Percentiles rank a stretch among this genome's conserved stretches.
These are phyloP conservation scores for Phyllostachys edulis DNA, from an alignment of 176 grass and related monocot genomes.

Conservation along the genomic window DNA sequence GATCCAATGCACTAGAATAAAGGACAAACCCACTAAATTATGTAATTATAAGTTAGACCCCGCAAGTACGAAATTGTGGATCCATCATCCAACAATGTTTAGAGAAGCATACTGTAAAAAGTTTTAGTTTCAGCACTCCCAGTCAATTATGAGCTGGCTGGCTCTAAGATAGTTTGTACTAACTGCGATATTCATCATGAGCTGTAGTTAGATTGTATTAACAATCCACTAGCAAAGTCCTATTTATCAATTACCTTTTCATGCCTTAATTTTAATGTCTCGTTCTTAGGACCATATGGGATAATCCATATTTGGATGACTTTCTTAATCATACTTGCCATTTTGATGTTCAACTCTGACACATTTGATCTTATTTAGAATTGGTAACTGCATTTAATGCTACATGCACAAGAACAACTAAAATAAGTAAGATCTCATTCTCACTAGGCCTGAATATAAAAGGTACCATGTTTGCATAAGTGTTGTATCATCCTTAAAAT, in stretches of 20 bases:
- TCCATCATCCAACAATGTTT: not conserved
- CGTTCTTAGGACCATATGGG: not conserved
- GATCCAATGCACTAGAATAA: not conserved
- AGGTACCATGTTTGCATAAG: not conserved
- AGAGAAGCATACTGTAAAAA: not conserved
- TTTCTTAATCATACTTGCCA: not conserved
- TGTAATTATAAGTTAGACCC: not conserved
- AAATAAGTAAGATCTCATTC: not conserved
- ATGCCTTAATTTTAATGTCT: not conserved
- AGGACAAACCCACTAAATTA: constrained; percentile 9
- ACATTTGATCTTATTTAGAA: not conserved
- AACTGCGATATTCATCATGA: not conserved
- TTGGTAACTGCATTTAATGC: not conserved
- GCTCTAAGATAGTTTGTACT: not conserved
- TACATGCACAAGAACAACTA: not conserved
- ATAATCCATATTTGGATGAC: not conserved
- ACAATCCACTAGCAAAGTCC: not conserved
- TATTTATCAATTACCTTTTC: not conserved
- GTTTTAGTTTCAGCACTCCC: not conserved
- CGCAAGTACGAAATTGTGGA: not conserved
- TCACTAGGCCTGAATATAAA: not conserved
- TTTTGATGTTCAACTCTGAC: not conserved
- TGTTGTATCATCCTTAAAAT: constrained; percentile 2
- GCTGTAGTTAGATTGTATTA: not conserved
- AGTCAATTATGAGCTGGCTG: constrained; percentile 4